phyloP scores from a whole-genome alignment of 1,284 basidiomycete genomes.

The Coriolopsis trogii region DNA sequence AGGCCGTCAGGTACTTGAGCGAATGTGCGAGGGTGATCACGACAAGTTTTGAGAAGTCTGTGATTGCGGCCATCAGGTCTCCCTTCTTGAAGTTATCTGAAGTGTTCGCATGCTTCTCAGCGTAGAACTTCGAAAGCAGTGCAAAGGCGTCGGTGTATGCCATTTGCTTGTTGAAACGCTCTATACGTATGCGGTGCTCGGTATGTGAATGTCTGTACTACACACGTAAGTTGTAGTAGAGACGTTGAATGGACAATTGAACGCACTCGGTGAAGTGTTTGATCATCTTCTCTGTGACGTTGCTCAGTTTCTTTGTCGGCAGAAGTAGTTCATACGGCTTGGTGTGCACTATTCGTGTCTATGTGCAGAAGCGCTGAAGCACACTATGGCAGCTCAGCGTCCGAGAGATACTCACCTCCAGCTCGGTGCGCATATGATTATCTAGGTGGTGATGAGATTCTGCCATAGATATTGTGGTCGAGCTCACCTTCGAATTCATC shows the following conservation, averaged over 20 bases:
- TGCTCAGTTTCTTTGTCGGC: constrained; percentile 63
- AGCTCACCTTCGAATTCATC: constrained; percentile 82
- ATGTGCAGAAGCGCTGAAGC: not conserved
- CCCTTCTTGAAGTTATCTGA: constrained; percentile 52
- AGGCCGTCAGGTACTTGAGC: constrained; percentile 77
- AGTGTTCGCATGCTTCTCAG: constrained; percentile 45
- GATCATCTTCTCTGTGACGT: constrained; percentile 79
- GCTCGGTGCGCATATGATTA: constrained; percentile 81
- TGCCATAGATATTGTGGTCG: not conserved
- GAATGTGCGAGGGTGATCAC: constrained; percentile 79
- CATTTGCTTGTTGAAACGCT: constrained; percentile 62
- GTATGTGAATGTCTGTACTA: constrained; percentile 43
- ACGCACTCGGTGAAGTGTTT: constrained; percentile 65
- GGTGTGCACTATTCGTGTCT: constrained; percentile 85
- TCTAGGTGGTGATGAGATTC: constrained; percentile 47
- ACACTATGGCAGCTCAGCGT: not conserved
- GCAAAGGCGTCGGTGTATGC: constrained; percentile 77
- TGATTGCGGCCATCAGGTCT: constrained; percentile 60
- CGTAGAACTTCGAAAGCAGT: constrained; percentile 75
- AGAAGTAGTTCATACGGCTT: constrained; percentile 86
- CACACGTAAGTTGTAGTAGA: not conserved
- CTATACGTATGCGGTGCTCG: constrained; percentile 60
- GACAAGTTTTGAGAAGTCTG: constrained; percentile 75
- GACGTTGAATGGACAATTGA: not conserved
- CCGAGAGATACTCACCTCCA: constrained; percentile 59